These are phyloP conservation scores for Chaetothyriales sp. DNA, from an alignment of 2,329 filamentous ascomycete species.

Conservation along the genomic window DNA sequence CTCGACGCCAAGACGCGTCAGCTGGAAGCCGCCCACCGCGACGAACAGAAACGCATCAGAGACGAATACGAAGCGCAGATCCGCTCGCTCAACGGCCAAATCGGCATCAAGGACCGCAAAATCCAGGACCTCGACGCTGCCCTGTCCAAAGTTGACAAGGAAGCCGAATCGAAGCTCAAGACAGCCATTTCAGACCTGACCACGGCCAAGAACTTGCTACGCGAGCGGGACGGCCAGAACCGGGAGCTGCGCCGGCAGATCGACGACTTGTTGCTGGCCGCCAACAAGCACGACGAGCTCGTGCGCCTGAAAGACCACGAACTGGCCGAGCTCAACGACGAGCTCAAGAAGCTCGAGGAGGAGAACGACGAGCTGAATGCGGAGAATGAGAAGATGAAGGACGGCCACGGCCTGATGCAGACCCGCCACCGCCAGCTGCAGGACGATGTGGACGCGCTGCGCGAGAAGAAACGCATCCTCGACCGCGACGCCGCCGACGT, in stretches of 20 bases:
- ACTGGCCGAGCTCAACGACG: constrained; percentile 66
- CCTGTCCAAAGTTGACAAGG: constrained; percentile 72
- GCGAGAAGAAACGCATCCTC: constrained; percentile 67
- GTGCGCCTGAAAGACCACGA: constrained; percentile 92
- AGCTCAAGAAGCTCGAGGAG: constrained; percentile 69
- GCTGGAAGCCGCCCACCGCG: constrained; percentile 1
- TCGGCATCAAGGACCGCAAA: constrained; percentile 80
- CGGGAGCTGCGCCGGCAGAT: constrained; percentile 72
- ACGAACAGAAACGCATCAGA: constrained; percentile 11
- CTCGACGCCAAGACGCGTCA: constrained; percentile 5
- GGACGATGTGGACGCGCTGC: constrained; percentile 76
- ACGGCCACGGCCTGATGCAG: constrained; percentile 68
- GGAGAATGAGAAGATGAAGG: constrained; percentile 56
- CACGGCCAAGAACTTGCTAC: constrained; percentile 56
- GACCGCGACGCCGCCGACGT: constrained; percentile 82
- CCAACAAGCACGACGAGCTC: constrained; percentile 87
- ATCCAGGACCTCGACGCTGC: constrained; percentile 74
- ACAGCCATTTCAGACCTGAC: constrained; percentile 68
- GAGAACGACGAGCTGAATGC: constrained; percentile 67
- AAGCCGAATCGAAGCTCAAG: constrained; percentile 72
- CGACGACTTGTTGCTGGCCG: constrained; percentile 73
- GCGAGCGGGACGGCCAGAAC: constrained; percentile 67
- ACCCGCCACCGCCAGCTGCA: constrained; percentile 68
- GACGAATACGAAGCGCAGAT: constrained; percentile 43
- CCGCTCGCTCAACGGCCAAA: constrained; percentile 80